Evolutionary conservation across 192 early-diverging fungal genomes (phyloP), one percentile per base, ranked within the genome.

Genomic region (Entomortierella beljakovae): DNA sequence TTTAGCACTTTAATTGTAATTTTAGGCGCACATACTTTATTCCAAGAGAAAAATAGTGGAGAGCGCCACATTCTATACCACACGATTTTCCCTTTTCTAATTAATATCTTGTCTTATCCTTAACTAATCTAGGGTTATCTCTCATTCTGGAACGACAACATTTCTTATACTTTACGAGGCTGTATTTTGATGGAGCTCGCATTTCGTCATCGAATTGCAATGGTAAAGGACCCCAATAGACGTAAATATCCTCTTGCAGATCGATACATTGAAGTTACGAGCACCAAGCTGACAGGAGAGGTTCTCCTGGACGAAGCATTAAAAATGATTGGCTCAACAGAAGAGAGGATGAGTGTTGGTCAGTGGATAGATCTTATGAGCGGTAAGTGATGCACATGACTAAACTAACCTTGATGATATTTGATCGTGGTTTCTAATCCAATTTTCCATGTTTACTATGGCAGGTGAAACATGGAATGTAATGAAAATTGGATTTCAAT

Each of bases 391-490:
- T 56, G 33, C 3, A 15, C 64, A 49, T 26, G 7, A 46, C 43
- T 16, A 4, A 11, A 46, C 43, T 11, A n/a, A n/a, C n/a, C n/a
- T n/a, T n/a, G n/a, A n/a, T n/a, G n/a, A n/a, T n/a, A n/a, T n/a
- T n/a, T n/a, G 20, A 60, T 26, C 46, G 8, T 46, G 11, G 34
- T 46, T 60, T 22, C 55, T 33, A 3, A 53, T 26, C 28, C 13
- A 18, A 51, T 35, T 35, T 64, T 33, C n/a, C 38, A 38, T 68
- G 16, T 56, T n/a, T n/a, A n/a, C n/a, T n/a, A n/a, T n/a, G n/a
- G n/a, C n/a, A 95, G 95, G 97, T 54, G 97, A 99, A 87, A 99
- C 97, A 10, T 99, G 97, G 97, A 98, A 98, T 82, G 88, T 99
- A 28, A 89, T 94, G 84, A 98, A 96, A 77, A 94, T 97, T 80